These are phyloP conservation scores for Microcyclospora tardicrescens DNA, from an alignment of 2,329 filamentous ascomycete genomes.

Conservation along the genomic window DNA sequence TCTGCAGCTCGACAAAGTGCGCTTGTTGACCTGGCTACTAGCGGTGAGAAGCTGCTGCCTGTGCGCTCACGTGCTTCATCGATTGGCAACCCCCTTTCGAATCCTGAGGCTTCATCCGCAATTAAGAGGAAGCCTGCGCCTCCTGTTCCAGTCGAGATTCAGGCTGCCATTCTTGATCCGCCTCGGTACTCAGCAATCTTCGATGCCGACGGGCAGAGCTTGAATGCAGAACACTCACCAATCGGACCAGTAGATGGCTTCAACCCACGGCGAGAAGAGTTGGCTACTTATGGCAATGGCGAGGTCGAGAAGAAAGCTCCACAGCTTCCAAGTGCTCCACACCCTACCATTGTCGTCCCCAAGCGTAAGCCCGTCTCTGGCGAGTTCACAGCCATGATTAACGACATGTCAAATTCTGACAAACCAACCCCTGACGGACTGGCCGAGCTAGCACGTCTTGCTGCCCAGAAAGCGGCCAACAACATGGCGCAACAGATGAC, in stretches of 20 bases:
- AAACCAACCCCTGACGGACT: no score
- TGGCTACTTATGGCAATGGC: constrained; percentile 5
- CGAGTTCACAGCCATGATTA: not conserved
- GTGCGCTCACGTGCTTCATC: no score
- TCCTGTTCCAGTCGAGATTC: not conserved
- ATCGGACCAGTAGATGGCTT: constrained; percentile 29
- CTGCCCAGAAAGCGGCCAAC: constrained; percentile 3
- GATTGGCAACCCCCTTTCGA: no score
- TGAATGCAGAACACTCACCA: constrained; percentile 25
- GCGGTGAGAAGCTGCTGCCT: no score
- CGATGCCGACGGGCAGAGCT: constrained; percentile 21
- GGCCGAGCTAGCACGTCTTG: no score
- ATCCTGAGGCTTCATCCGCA: not conserved
- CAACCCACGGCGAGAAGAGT: constrained; percentile 17
- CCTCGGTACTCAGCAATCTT: constrained; percentile 34
- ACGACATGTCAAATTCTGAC: not conserved
- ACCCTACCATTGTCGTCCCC: constrained; percentile 27
- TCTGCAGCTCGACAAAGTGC: not conserved
- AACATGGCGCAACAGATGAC: constrained; percentile 2
- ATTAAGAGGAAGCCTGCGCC: constrained; percentile 9
- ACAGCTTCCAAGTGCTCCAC: constrained; percentile 13
- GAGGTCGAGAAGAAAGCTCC: constrained; percentile 7
- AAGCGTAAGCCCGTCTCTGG: constrained; percentile 30
- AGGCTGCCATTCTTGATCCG: constrained; percentile 27
- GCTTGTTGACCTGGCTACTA: not conserved